Evolutionary conservation across 202 grass and related monocot species (phyloP), one percentile per base, ranked within the genome.

Genomic region (Schoenoplectus tabernaemontani): DNA sequence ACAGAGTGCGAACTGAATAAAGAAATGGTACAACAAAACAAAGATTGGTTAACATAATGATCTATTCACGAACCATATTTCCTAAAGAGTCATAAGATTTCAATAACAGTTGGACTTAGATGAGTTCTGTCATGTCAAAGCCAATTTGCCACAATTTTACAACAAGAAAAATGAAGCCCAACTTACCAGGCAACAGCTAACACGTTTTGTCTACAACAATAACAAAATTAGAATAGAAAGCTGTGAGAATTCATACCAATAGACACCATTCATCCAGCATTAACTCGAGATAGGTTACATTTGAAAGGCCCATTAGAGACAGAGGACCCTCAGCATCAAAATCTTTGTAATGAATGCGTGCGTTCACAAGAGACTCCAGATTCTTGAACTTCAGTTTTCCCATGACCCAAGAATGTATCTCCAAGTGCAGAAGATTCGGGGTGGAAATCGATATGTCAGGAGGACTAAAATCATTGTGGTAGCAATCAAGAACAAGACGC

Each of bases 301-400:
- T 80, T 32, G 77, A 80, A 43, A 80, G 77, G 39, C 59, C 77
- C 6, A 13, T 80, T 3, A 80, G 59, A 43, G 32, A 80, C 20
- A 46, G 0, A 63, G 60, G 24, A 7, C 47, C 41, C 58, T 78
- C 77, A 64, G 50, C 77, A 4, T 4, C 24, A n/a, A 32, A 32
- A n/a, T 44, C 60, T 17, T 51, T 9, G 41, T 50, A 46, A 15
- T 62, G 23, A 6, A 80, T 64, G 28, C 32, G 39, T 12, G 77
- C 77, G 1, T 64, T 46, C 22, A 63, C 57, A 50, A 80, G 37
- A 43, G 77, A 80, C 59, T 32, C 15, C 26, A 80, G 13, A n/a
- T 65, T 64, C 43, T 64, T 32, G 26, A 64, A 80, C 9, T 47
- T 63, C 47, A 80, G 10, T 63, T 22, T 64, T 11, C 77, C 77